These are phyloP conservation scores for Mycena vitilis DNA, from an alignment of 768 basidiomycete genomes.

Conservation along the genomic window DNA sequence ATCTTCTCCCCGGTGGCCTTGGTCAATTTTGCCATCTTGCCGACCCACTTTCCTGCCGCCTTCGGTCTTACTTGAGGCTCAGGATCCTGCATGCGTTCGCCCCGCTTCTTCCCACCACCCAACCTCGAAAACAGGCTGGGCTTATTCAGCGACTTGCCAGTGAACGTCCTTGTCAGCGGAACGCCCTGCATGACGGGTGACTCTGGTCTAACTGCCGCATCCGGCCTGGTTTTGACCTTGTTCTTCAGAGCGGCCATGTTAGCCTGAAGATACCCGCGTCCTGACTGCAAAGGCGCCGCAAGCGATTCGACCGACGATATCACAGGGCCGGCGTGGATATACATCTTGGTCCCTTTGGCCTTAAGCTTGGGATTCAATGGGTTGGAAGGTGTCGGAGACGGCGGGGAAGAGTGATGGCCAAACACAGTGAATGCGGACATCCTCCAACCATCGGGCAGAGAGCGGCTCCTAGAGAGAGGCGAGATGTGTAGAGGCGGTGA, in stretches of 20 bases:
- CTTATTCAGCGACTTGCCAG: constrained; percentile 20
- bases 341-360: constrained; percentile 4
- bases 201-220: neutral
- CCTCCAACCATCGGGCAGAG: constrained; percentile 25
- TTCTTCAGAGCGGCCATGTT: neutral
- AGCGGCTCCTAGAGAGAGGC: constrained; percentile 21
- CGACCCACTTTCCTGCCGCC: neutral
- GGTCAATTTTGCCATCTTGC: constrained; percentile 3
- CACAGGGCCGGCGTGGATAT: constrained; percentile 8
- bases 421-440: constrained; percentile 27
- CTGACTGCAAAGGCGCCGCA: constrained; percentile 27
- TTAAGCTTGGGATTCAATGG: constrained; percentile 2
- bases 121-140: constrained; percentile 2
- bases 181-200: neutral
- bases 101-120: neutral
- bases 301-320: constrained; percentile 20
- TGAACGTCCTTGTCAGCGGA: constrained; percentile 16
- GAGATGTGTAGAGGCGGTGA: neutral
- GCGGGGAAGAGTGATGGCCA: constrained; percentile 1
- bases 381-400: constrained; percentile 23
- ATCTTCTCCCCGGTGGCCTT: constrained; percentile 19
- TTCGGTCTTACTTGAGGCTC: neutral
- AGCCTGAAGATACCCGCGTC: constrained; percentile 18
- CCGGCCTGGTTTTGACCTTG: constrained; percentile 25
- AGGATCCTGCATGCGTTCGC: neutral